Evolutionary conservation across 345 rosid genomes (phyloP).

Genomic region (Gossypium anomalum): DNA sequence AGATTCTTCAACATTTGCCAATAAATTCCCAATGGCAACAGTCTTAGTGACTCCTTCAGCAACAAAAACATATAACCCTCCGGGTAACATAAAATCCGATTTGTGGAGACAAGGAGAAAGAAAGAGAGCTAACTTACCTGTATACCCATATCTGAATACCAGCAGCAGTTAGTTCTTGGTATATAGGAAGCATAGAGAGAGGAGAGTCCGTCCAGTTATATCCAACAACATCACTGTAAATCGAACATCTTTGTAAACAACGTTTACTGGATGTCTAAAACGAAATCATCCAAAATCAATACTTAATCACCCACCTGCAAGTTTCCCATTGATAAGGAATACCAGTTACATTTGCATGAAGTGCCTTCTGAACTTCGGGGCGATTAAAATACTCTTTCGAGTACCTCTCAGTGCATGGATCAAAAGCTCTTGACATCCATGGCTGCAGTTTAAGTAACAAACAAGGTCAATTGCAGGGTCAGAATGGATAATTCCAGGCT

Average conservation of each 20-base stretch:
- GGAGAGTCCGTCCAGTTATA: slow-evolving; percentile 81
- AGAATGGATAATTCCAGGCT: too few relatives aligned
- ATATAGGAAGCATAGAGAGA: slow-evolving; percentile 89
- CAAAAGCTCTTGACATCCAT: slow-evolving; percentile 95
- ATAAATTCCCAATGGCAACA: too few relatives aligned
- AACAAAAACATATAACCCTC: too few relatives aligned
- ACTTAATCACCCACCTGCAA: slow-evolving; percentile 57
- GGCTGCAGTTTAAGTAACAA: slow-evolving; percentile 42
- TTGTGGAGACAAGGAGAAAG: neutral
- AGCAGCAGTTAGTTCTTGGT: slow-evolving; percentile 76
- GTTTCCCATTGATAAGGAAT: slow-evolving; percentile 70
- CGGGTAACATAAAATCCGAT: neutral
- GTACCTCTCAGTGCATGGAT: slow-evolving; percentile 95
- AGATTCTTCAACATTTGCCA: neutral
- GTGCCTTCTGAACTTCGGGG: slow-evolving; percentile 87
- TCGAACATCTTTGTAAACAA: neutral
- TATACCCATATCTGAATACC: slow-evolving; percentile 82
- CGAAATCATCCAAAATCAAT: neutral
- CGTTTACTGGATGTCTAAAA: neutral
- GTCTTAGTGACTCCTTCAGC: too few relatives aligned
- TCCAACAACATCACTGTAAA: slow-evolving; percentile 55
- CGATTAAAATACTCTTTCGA: slow-evolving; percentile 68
- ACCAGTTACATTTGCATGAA: slow-evolving; percentile 83
- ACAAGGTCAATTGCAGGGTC: neutral
- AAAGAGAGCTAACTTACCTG: slow-evolving; percentile 38